A percentile compares a stretch with the other conserved stretches of the same genome.
phyloP scores from a whole-genome alignment of 2,329 filamentous ascomycete species.

The Colletotrichum musae region DNA sequence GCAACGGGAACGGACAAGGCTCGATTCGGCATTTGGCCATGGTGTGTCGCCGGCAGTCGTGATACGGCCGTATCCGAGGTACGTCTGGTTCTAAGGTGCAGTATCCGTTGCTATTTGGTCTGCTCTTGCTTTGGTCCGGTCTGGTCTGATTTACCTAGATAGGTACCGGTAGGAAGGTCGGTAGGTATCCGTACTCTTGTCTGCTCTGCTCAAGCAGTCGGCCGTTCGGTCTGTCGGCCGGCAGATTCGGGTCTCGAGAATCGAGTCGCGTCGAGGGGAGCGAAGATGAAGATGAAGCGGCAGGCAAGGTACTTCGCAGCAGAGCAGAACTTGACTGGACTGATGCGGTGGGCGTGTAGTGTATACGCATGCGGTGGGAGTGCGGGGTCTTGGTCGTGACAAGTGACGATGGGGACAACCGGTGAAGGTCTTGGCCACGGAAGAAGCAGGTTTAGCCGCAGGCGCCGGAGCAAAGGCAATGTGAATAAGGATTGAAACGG shows the following conservation, averaged over 20 bases:
- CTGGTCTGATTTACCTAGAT: background rate
- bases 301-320: background rate
- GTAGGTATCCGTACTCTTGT: too few species aligned
- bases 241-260: slow-evolving; percentile 11
- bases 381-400: background rate
- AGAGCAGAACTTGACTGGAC: background rate
- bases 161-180: too few species aligned
- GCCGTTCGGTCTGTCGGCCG: background rate
- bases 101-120: slow-evolving; percentile 10
- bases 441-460: slow-evolving; percentile 9
- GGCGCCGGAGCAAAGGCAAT: slow-evolving; percentile 7
- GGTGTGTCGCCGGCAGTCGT: slow-evolving; percentile 1
- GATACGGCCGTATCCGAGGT: slow-evolving; percentile 28
- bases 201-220: too few species aligned
- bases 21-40: slow-evolving; percentile 15
- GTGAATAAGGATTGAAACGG: slow-evolving; percentile 22
- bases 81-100: slow-evolving; percentile 18
- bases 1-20: slow-evolving; percentile 19
- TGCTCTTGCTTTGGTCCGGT: background rate
- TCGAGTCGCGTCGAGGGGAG: background rate
- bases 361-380: slow-evolving; percentile 16
- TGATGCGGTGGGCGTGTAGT: background rate
- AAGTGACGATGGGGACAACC: background rate
- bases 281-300: background rate
- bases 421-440: slow-evolving; percentile 3